phyloP scores from a whole-genome alignment of 352 stramenopile genomes.

The Pythium brassicae region DNA sequence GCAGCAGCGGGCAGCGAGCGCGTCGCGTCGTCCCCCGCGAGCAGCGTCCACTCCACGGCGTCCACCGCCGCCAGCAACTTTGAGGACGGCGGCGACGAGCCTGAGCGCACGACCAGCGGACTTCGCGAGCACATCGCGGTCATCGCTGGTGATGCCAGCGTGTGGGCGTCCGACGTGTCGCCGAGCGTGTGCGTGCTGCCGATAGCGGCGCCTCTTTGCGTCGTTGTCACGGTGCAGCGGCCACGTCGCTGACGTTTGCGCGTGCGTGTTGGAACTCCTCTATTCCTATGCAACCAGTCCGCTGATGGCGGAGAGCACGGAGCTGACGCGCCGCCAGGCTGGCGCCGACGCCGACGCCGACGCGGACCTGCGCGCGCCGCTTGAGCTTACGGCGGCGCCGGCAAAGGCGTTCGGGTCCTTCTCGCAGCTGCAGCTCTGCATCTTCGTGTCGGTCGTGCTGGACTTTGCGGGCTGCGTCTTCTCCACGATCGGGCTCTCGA shows the following conservation, averaged over 20 bases:
- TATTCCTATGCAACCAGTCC: too few relatives aligned
- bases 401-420: constrained; percentile 36
- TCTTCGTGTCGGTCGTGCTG: constrained; percentile 65
- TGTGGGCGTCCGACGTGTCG: too few relatives aligned
- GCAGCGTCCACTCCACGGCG: background rate
- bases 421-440: constrained; percentile 56
- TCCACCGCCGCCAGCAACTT: background rate
- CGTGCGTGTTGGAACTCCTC: too few relatives aligned
- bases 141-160: too few relatives aligned
- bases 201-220: too few relatives aligned
- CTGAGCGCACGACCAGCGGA: constrained; percentile 12
- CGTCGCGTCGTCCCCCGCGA: background rate
- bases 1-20: constrained; percentile 2
- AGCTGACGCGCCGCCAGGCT: constrained; percentile 44
- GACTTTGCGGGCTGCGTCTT: constrained; percentile 85
- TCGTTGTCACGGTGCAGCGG: too few relatives aligned
- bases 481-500: constrained; percentile 76
- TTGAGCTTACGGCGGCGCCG: constrained; percentile 7
- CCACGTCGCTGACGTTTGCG: background rate
- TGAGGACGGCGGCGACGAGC: constrained; percentile 11
- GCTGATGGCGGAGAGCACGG: constrained; percentile 24
- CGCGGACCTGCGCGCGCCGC: background rate
- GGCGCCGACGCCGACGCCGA: constrained; percentile 1
- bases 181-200: too few relatives aligned
- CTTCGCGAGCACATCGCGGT: too few relatives aligned